Base-by-base conservation (phyloP, 495 filamentous ascomycete species). In the Penicillium canariense region DNA sequence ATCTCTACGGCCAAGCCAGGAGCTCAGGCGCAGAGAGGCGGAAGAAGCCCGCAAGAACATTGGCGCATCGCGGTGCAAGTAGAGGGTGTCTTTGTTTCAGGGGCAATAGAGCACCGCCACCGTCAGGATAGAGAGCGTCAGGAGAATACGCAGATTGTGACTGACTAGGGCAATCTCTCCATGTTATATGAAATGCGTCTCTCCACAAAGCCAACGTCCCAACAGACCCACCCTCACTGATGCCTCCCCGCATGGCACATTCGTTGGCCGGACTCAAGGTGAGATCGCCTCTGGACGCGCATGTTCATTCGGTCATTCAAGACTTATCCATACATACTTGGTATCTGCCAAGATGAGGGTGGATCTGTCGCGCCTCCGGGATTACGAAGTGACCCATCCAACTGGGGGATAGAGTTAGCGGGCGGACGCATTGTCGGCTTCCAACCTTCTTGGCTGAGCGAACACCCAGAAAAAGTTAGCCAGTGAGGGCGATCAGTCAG, bases 31-130 rank as follows among this genome's bases (percentile, higher is more conserved):
- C 49, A 45, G 20, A 42, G 50, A 48, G 55, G 55, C 60, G 46
- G 60, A 56, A 31, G 54, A 52, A 35, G 40, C 47, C 61, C 61
- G 51, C 60, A 50, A 47, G 47, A 44, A 67, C 70, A 73, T 73
- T 63, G 58, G 64, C 53, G 60, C 63, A 72, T 70, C 43, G 59
- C 59, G 57, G 54, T 46, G 26, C 38, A 14, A 46, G 42, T 14
- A 30, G 35, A 40, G 46, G 9, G 40, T 31, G 25, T 31, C 32
- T n/a, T 23, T 45, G 18, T 27, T 36, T 17, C 4, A 36, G 12
- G 8, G 27, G 30, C 12, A 22, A 31, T 6, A 26, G 17, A 46
- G 36, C 9, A 31, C 32, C 27, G 20, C n/a, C 3, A 25, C 11
- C 38, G 14, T 42, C 20, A 14, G 31, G 9, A 15, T 14, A 18